Conservation (phyloP, 2,329 filamentous ascomycete species). For the Venturia effusa region DNA sequence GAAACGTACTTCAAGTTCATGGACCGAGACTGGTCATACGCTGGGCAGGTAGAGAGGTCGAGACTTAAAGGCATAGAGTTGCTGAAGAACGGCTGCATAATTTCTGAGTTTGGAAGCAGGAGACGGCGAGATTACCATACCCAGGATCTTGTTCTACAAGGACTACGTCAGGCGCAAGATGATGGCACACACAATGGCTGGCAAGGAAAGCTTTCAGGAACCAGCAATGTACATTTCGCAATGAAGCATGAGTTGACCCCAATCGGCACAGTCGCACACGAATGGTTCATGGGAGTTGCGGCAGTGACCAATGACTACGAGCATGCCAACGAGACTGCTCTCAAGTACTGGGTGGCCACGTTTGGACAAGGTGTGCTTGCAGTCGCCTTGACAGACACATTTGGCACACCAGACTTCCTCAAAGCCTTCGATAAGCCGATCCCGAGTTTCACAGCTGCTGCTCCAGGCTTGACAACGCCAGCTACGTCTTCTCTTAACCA, state of each 20-base stretch:
- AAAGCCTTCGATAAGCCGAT: slow-evolving; percentile 63
- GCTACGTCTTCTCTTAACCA: slow-evolving; percentile 29
- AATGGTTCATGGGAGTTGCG: slow-evolving; percentile 99
- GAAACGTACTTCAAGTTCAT: slow-evolving; percentile 97
- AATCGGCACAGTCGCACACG: slow-evolving; percentile 85
- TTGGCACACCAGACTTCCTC: slow-evolving; percentile 84
- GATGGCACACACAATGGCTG: slow-evolving; percentile 55
- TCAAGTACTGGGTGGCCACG: slow-evolving; percentile 81
- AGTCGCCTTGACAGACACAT: slow-evolving; percentile 91
- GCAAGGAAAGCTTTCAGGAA: slow-evolving; percentile 68
- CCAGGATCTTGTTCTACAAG: slow-evolving; percentile 82
- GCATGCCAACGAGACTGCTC: slow-evolving; percentile 69
- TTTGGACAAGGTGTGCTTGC: slow-evolving; percentile 74
- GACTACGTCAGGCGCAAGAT: slow-evolving; percentile 67
- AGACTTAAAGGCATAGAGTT: slow-evolving; percentile 69
- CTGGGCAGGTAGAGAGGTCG: slow-evolving; percentile 76
- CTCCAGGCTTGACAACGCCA: slow-evolving; percentile 26
- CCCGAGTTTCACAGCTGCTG: slow-evolving; percentile 17
- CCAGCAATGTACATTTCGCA: slow-evolving; percentile 93
- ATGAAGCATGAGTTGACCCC: slow-evolving; percentile 82
- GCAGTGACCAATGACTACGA: slow-evolving; percentile 81
- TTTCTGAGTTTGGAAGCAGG: slow-evolving; percentile 90
- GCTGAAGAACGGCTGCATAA: slow-evolving; percentile 70
- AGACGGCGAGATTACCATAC: slow-evolving; percentile 88
- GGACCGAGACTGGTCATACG: slow-evolving; percentile 84